Evolutionary conservation across 208 protist genomes (phyloP), one percentile per base, ranked within the genome.

Genomic region (Lotmaria passim): DNA sequence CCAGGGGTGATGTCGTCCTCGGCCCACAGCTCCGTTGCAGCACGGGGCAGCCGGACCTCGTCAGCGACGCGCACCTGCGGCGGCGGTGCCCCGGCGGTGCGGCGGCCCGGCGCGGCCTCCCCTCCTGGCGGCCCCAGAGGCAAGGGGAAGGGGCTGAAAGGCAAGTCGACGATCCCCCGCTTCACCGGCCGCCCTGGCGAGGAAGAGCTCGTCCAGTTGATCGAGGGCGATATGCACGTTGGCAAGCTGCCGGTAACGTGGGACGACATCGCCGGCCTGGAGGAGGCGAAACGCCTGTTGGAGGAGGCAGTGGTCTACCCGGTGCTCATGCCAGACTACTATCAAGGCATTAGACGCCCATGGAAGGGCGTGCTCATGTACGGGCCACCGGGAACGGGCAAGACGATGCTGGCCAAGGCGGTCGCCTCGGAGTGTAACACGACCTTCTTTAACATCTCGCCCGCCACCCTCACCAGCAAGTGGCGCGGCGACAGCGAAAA

Each of bases 361-460:
- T 95, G 91, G 84, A 98, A 98, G 55, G 96, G 93, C 19, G 83
- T 98, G 53, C 79, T 98, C 14, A 48, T 98, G 23, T 98, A 96
- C 64, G 94, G 95, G 1, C 95, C 95, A 3, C 95, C 95, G 1
- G 95, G 95, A 51, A 98, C 95, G 7, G 95, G 95, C 33, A 98
- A 98, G 81, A 98, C 96, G 24, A 92, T 98, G 83, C 83, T 98
- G 14, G 94, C 89, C 34, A 97, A 97, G 78, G 97, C 96, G 10
- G 86, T 98, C 34, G 95, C 95, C 14, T 86, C 83, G 8, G 83
- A 98, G 79, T 88, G 83, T 68, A 81, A 90, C 61, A 93, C 90
- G n/a, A 97, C 93, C 26, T 98, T 98, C 81, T 98, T 98, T 79
- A 96, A 91, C 73, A 96, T 98, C 48, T 95, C 85, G 26, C 87